Percentiles rank a stretch among this genome's conserved stretches.
phyloP scores from a whole-genome alignment of 2,329 filamentous ascomycete genomes.

The Fusarium nelsonii region DNA sequence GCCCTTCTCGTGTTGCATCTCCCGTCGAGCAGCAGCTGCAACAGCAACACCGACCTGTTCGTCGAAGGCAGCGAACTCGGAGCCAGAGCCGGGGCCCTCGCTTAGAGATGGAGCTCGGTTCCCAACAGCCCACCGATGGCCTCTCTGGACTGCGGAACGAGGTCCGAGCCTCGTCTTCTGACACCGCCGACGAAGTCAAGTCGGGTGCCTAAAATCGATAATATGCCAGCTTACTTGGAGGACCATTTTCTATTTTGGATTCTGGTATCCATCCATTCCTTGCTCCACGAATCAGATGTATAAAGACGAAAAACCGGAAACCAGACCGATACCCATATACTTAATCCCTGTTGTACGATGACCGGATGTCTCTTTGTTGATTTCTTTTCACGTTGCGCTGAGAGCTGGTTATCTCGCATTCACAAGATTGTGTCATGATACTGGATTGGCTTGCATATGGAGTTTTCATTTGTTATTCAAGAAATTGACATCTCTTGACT shows the following conservation, averaged over 20 bases:
- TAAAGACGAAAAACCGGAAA: constrained; percentile 25
- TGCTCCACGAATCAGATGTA: constrained; percentile 2
- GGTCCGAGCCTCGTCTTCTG: constrained; percentile 46
- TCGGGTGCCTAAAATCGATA: constrained; percentile 17
- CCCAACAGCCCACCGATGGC: constrained; percentile 46
- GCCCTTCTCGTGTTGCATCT: constrained; percentile 56
- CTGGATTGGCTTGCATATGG: constrained; percentile 3
- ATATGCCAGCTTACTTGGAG: not conserved
- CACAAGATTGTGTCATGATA: constrained; percentile 25
- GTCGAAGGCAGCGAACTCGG: constrained; percentile 55
- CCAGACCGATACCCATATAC: constrained; percentile 33
- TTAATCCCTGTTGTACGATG: constrained; percentile 37
- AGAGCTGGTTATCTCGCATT: constrained; percentile 41
- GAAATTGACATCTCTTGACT: constrained; percentile 15
- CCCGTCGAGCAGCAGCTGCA: constrained; percentile 50
- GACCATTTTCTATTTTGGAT: not conserved
- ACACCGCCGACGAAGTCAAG: constrained; percentile 38
- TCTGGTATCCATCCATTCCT: constrained; percentile 1
- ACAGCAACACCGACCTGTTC: constrained; percentile 47
- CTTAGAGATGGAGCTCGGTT: constrained; percentile 48
- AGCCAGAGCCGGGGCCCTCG: constrained; percentile 55
- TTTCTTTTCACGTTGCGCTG: constrained; percentile 7
- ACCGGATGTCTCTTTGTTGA: constrained; percentile 17
- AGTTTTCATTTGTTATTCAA: constrained; percentile 13
- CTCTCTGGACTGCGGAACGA: constrained; percentile 54